These are phyloP conservation scores for Clonostachys rhizophaga DNA, from an alignment of 2,329 filamentous ascomycete species.

Conservation along the genomic window DNA sequence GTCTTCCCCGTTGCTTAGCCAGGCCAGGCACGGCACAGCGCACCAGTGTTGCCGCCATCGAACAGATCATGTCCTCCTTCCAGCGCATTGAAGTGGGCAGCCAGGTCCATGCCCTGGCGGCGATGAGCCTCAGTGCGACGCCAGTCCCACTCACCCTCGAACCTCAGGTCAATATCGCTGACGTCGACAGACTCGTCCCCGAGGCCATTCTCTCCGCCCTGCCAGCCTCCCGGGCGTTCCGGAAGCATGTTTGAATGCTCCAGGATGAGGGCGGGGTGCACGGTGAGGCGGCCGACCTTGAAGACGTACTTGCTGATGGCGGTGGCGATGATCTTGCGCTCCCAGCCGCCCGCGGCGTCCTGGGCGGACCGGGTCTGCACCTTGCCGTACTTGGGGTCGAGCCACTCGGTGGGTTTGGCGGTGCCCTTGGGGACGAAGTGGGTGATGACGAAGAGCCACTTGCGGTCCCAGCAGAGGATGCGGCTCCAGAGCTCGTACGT, in stretches of 20 bases:
- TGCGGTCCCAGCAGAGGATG: constrained; percentile 71
- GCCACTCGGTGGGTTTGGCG: constrained; percentile 49
- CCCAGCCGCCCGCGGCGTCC: constrained; percentile 37
- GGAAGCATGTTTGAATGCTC: constrained; percentile 71
- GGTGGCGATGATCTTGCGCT: constrained; percentile 65
- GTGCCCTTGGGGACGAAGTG: constrained; percentile 65
- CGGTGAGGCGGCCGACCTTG: constrained; percentile 76
- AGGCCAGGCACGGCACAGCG: constrained; percentile 42
- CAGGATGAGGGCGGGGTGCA: constrained; percentile 76
- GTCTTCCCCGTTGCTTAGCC: constrained; percentile 15
- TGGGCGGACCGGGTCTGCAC: constrained; percentile 30
- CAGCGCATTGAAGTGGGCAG: constrained; percentile 49
- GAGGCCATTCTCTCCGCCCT: constrained; percentile 34
- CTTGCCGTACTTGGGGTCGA: constrained; percentile 37
- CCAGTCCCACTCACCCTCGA: constrained; percentile 51
- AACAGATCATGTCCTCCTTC: constrained; percentile 49
- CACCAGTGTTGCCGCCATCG: constrained; percentile 46
- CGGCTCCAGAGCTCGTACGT: constrained; percentile 70
- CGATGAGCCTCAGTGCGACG: constrained; percentile 49
- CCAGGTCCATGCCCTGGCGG: constrained; percentile 48
- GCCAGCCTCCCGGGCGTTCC: constrained; percentile 63
- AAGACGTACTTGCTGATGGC: constrained; percentile 78
- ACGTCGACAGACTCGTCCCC: constrained; percentile 30
- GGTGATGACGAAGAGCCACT: constrained; percentile 75
- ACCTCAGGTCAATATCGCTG: constrained; percentile 23